These are phyloP conservation scores for Scleromitrula shiraiana DNA, from an alignment of 2,329 filamentous ascomycete genomes.

Conservation along the genomic window DNA sequence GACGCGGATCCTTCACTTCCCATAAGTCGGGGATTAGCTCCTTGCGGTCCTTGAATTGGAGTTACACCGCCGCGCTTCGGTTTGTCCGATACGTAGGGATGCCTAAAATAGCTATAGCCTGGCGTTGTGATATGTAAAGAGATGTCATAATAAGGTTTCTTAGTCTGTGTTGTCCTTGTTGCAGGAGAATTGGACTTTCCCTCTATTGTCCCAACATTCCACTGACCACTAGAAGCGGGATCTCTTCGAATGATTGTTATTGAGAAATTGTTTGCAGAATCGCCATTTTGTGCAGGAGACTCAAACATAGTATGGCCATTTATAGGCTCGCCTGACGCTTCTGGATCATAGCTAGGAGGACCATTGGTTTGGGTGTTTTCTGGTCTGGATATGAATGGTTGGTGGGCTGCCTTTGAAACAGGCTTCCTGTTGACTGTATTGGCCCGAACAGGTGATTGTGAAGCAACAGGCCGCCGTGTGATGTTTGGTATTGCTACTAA, in stretches of 20 bases:
- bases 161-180: slow-evolving; percentile 21
- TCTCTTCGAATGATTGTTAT: slow-evolving; percentile 63
- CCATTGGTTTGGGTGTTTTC: not conserved
- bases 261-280: slow-evolving; percentile 18
- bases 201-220: slow-evolving; percentile 64
- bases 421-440: slow-evolving; percentile 13
- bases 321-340: not conserved
- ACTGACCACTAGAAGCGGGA: slow-evolving; percentile 59
- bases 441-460: slow-evolving; percentile 9
- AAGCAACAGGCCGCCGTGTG: slow-evolving; percentile 15
- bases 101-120: slow-evolving; percentile 28
- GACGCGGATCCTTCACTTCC: slow-evolving; percentile 4
- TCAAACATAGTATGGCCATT: slow-evolving; percentile 8
- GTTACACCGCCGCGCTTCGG: slow-evolving; percentile 4
- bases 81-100: slow-evolving; percentile 5
- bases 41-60: not conserved
- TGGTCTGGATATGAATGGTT: not conserved
- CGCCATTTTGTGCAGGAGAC: slow-evolving; percentile 1
- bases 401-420: slow-evolving; percentile 13
- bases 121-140: slow-evolving; percentile 27
- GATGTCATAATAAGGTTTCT: slow-evolving; percentile 33
- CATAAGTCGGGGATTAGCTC: not conserved
- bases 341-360: not conserved
- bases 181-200: slow-evolving; percentile 14
- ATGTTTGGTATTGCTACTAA: slow-evolving; percentile 14